Percentiles rank a stretch among this genome's conserved stretches.
Conservation (phyloP, 2,329 filamentous ascomycete genomes). For the Aspergillus costaricaensis region DNA sequence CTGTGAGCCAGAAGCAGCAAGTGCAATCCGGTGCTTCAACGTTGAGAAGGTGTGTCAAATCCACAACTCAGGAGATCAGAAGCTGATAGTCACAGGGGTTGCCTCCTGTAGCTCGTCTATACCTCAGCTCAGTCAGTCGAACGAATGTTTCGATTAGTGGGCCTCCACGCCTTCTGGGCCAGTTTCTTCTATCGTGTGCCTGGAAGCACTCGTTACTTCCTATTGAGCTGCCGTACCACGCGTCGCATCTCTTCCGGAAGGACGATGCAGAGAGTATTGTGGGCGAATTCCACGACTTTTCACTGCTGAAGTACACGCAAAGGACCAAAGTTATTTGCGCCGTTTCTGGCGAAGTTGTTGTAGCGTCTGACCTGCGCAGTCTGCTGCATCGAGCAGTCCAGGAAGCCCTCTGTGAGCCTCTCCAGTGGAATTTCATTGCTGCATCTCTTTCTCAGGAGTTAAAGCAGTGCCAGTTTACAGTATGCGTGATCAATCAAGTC, state of each 20-base stretch:
- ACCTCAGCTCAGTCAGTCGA: conserved; percentile 10
- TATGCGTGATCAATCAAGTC: neutral
- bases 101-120: conserved; percentile 1
- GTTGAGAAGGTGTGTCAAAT: neutral
- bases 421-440: neutral
- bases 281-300: neutral
- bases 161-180: neutral
- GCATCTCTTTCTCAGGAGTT: neutral
- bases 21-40: conserved; percentile 3
- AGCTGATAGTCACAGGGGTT: neutral
- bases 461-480: neutral
- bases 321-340: neutral
- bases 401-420: conserved; percentile 1
- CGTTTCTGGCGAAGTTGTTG: neutral
- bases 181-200: conserved; percentile 1
- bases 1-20: neutral
- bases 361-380: neutral
- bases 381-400: neutral
- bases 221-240: conserved; percentile 10
- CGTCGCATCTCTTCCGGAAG: conserved; percentile 4
- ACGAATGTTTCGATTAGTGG: conserved; percentile 10
- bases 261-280: neutral
- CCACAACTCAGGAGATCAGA: neutral
- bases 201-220: conserved; percentile 10
- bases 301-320: neutral